Evolutionary conservation across 2,329 filamentous ascomycete genomes (phyloP), one percentile per base, ranked within the genome.

Genomic region (Chlorencoelia australis): DNA sequence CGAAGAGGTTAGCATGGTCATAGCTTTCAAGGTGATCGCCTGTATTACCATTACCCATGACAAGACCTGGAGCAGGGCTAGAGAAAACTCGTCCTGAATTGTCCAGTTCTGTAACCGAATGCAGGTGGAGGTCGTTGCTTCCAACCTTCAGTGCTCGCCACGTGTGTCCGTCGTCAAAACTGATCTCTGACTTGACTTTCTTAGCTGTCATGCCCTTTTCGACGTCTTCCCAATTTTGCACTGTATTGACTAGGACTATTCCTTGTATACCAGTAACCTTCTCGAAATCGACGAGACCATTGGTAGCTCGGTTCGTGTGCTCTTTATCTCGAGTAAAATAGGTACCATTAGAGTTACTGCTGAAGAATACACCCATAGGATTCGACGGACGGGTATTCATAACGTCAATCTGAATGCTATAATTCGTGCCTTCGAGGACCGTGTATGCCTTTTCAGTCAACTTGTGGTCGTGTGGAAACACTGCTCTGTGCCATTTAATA

Each of bases 331-430:
- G 79, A 2, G 83, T 91, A 57, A 96, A 98, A 59, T 89, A 95
- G 2, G 87, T 95, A 42, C 91, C 91, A 56, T 96, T 93, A 20
- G 88, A 96, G 58, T 98, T 98, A 56, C 89, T 96, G 5, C 87
- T 94, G 54, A 95, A 89, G 39, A 98, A 68, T 8, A 82, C 78
- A 21, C 91, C 93, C 74, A 94, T 89, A 0, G 81, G 74, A 24
- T 72, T 74, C 1, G 69, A 71, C 9, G 71, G 71, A 29, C 65
- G 66, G 25, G 67, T 67, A 1, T 81, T 85, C 71, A 89, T 79
- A 45, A 96, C 88, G 59, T 96, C 88, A 37, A 98, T 78, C 61
- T 96, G 89, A 50, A 98, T 87, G 64, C 89, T 95, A 66, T 98
- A 95, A 56, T 94, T 89, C 27, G 91, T 96, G 53, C 88, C 91